Evolutionary conservation across 139 green algal species (phyloP).

Genomic region (Tetradesmus obliquus): DNA sequence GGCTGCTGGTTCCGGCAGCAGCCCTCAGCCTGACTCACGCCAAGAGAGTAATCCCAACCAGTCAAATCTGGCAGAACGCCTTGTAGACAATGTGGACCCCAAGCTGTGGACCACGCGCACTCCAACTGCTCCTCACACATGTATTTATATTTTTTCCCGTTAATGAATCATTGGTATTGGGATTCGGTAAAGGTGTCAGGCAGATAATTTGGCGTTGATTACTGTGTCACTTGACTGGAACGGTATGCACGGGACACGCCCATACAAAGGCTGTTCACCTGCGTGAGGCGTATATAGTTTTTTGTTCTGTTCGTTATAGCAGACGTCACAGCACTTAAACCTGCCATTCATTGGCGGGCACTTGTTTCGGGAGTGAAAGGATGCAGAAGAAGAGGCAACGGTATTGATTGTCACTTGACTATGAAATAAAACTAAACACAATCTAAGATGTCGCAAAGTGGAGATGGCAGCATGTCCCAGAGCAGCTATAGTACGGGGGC

Average conservation of each 20-base stretch:
- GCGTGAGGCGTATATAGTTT: not conserved
- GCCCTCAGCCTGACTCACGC: not conserved
- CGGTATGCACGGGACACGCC: not conserved
- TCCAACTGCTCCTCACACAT: too few relatives aligned
- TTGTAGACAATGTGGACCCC: not conserved
- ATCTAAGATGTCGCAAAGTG: not conserved
- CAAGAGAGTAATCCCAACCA: not conserved
- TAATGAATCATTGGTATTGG: not conserved
- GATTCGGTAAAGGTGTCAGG: not conserved
- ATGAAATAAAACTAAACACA: not conserved
- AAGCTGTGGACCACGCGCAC: too few relatives aligned
- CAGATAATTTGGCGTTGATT: not conserved
- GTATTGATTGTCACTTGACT: not conserved
- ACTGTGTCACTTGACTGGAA: not conserved
- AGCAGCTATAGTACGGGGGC: not conserved
- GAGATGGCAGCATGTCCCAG: not conserved
- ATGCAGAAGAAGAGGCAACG: not conserved
- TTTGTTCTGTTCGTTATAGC: too few relatives aligned
- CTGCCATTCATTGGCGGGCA: not conserved
- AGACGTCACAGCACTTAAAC: not conserved
- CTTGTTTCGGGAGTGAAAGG: not conserved
- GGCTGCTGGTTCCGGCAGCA: not conserved
- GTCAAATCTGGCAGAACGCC: not conserved
- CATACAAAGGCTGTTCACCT: not conserved
- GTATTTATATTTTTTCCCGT: too few relatives aligned